Conservation (phyloP, 371 early-diverging fungal genomes). For the Mortierella sp. region DNA sequence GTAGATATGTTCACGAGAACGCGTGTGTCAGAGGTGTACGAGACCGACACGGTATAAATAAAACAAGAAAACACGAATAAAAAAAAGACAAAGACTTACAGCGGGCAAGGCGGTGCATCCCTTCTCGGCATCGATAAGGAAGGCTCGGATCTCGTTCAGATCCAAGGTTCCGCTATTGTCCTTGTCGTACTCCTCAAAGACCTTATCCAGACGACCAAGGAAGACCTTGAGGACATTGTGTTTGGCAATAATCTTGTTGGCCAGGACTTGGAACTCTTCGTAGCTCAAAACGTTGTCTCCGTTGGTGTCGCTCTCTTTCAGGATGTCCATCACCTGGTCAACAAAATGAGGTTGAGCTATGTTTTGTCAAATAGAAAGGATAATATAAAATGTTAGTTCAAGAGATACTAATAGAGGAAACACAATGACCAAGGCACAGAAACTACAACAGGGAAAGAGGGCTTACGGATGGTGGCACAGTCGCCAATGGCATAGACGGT, state of each 20-base stretch:
- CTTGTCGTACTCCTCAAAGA: constrained; percentile 73
- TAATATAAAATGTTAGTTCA: not conserved
- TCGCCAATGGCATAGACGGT: constrained; percentile 91
- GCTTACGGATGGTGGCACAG: constrained; percentile 77
- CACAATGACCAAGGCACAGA: not conserved
- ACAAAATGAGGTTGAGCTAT: constrained; percentile 78
- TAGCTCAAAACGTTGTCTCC: constrained; percentile 64
- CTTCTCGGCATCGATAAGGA: constrained; percentile 74
- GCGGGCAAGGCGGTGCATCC: constrained; percentile 83
- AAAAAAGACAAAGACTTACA: constrained; percentile 55
- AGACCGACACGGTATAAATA: not conserved
- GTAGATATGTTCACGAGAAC: not conserved
- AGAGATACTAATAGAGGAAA: not conserved
- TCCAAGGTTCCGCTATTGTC: constrained; percentile 74
- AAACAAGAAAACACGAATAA: not conserved
- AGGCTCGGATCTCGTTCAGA: constrained; percentile 68
- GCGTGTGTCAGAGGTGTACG: not conserved
- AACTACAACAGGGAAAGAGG: not conserved
- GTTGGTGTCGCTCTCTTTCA: constrained; percentile 68
- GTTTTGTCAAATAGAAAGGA: not conserved
- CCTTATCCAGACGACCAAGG: constrained; percentile 60
- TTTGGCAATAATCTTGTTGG: constrained; percentile 57
- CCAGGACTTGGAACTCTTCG: constrained; percentile 63
- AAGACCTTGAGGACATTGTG: constrained; percentile 72
- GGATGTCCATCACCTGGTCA: constrained; percentile 65